Evolutionary conservation across 805 yeast genomes (phyloP).

Genomic region (Clavispora phyllophila): DNA sequence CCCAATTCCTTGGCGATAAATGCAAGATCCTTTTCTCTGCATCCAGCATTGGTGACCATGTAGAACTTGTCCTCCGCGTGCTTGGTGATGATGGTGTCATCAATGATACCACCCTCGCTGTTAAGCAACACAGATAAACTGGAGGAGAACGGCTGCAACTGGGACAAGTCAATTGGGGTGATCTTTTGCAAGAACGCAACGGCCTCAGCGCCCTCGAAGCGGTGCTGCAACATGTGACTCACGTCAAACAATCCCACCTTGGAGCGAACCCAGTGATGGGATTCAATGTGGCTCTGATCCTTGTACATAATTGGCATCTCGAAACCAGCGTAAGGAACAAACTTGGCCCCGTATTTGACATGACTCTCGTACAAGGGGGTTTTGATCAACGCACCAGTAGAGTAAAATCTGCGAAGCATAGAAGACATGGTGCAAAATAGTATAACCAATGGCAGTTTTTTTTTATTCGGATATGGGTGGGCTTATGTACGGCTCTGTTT

Average conservation of each 20-base stretch:
- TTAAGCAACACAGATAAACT: constrained; percentile 75
- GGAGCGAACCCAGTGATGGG: constrained; percentile 89
- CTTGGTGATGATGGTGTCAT: constrained; percentile 89
- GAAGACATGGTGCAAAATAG: background rate
- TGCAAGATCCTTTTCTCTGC: constrained; percentile 72
- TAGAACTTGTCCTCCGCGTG: constrained; percentile 72
- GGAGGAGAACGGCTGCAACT: constrained; percentile 52
- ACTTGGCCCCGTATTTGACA: constrained; percentile 71
- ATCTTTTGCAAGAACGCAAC: constrained; percentile 65
- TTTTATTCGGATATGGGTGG: background rate
- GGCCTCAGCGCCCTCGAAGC: constrained; percentile 63
- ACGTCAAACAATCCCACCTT: constrained; percentile 93
- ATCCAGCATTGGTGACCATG: constrained; percentile 94
- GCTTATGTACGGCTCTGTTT: background rate
- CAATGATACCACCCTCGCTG: constrained; percentile 74
- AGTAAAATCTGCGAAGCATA: constrained; percentile 1
- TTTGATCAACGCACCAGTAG: constrained; percentile 32
- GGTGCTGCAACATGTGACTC: constrained; percentile 95
- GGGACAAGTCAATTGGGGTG: constrained; percentile 82
- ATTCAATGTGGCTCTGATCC: constrained; percentile 82
- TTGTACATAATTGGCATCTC: constrained; percentile 90
- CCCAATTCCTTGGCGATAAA: constrained; percentile 55
- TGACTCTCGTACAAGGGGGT: constrained; percentile 86
- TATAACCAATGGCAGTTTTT: background rate
- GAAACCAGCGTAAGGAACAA: constrained; percentile 97